Conservation (phyloP, 164 flowering plant species). For the Aristolochia fimbriata region DNA sequence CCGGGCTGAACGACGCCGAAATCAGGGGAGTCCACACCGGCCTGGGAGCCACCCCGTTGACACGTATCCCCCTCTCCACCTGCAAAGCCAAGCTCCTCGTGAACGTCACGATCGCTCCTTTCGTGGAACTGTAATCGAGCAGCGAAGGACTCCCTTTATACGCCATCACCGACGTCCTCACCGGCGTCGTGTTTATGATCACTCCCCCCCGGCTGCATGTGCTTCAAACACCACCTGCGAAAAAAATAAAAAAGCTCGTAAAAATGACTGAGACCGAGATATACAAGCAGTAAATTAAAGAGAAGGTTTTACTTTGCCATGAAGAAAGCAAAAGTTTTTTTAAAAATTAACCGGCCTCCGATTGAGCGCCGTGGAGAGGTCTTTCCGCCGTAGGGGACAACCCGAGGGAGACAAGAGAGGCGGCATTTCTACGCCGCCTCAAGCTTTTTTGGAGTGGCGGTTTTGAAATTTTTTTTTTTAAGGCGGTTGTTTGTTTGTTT, state of each 20-base stretch:
- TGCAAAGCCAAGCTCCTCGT: constrained; percentile 58
- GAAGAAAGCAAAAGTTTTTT: no score
- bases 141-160: constrained; percentile 47
- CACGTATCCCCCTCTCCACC: constrained; percentile 53
- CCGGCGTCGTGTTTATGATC: constrained; percentile 65
- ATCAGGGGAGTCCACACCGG: constrained; percentile 76
- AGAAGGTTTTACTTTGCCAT: constrained; percentile 26
- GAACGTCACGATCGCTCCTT: constrained; percentile 69
- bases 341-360: no score
- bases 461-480: no score
- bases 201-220: constrained; percentile 62
- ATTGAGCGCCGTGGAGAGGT: no score
- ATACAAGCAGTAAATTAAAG: neutral
- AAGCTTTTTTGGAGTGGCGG: no score
- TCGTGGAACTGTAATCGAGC: constrained; percentile 67
- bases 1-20: constrained; percentile 50
- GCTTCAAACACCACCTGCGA: constrained; percentile 68
- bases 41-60: constrained; percentile 72
- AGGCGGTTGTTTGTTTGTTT: no score
- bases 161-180: constrained; percentile 60
- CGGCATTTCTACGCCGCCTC: no score
- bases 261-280: no score
- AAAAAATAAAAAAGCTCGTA: no score
- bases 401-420: no score
- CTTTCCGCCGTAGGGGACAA: no score